phyloP scores from a whole-genome alignment of 371 early-diverging fungal species.

The Fennellomyces sp. region DNA sequence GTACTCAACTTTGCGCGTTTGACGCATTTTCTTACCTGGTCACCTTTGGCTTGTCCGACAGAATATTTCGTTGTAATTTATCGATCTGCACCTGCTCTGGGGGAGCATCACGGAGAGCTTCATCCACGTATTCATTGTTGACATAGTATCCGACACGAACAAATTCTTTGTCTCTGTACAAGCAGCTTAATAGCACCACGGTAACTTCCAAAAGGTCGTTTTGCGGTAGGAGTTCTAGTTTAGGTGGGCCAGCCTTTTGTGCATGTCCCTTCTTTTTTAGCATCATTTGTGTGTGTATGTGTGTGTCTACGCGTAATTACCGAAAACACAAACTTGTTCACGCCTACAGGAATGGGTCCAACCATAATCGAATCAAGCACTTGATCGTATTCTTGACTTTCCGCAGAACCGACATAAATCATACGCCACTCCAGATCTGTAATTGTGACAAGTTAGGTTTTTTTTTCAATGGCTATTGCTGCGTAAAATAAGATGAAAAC shows the following conservation, averaged over 20 bases:
- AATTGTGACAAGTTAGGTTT: neutral
- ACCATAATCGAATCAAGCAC: slow-evolving; percentile 94
- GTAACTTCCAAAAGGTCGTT: slow-evolving; percentile 87
- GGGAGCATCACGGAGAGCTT: slow-evolving; percentile 42
- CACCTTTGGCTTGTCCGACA: slow-evolving; percentile 94
- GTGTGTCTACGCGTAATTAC: slow-evolving; percentile 38
- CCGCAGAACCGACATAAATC: slow-evolving; percentile 92
- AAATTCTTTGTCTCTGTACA: slow-evolving; percentile 89
- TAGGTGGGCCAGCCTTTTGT: slow-evolving; percentile 75
- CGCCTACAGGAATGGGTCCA: slow-evolving; percentile 96
- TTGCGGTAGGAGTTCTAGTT: slow-evolving; percentile 71
- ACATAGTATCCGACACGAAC: slow-evolving; percentile 96
- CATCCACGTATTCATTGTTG: slow-evolving; percentile 89
- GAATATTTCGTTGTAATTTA: slow-evolving; percentile 80
- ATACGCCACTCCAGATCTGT: slow-evolving; percentile 98
- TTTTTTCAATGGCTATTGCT: neutral
- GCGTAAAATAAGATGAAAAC: neutral
- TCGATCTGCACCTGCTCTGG: slow-evolving; percentile 61
- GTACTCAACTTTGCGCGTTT: neutral
- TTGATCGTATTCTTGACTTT: slow-evolving; percentile 86
- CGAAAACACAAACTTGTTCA: slow-evolving; percentile 92
- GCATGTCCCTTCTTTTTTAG: too few species aligned
- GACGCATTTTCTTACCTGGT: slow-evolving; percentile 63
- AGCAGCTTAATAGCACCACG: slow-evolving; percentile 88
- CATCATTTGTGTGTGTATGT: neutral